A percentile compares a stretch with the other conserved stretches of the same genome.
These are phyloP conservation scores for Neopestalotiopsis rosae DNA, from an alignment of 2,329 filamentous ascomycete species.

Conservation along the genomic window DNA sequence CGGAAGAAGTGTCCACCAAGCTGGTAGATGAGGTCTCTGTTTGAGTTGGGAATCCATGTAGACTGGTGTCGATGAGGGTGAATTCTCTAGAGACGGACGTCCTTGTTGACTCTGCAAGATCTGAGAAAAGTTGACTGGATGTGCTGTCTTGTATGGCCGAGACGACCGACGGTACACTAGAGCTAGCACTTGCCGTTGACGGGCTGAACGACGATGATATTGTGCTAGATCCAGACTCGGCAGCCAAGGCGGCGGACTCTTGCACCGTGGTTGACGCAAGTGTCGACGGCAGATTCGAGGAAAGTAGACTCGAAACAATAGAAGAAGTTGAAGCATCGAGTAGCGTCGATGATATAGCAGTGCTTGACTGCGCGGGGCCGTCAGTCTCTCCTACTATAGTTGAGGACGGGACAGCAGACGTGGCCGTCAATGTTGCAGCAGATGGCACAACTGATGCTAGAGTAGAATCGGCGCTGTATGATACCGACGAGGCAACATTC, in stretches of 20 bases:
- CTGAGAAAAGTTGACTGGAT: background rate
- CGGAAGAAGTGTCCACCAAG: background rate
- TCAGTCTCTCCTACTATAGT: constrained; percentile 14
- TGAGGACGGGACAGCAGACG: constrained; percentile 16
- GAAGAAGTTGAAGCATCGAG: background rate
- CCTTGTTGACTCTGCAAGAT: background rate
- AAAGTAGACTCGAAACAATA: background rate
- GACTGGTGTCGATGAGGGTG: constrained; percentile 19
- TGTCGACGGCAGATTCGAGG: background rate
- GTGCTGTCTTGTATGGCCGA: constrained; percentile 3
- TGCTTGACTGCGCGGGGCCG: background rate
- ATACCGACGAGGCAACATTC: constrained; percentile 21
- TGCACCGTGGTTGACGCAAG: background rate
- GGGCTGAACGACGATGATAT: background rate
- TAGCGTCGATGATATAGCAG: background rate
- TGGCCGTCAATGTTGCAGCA: constrained; percentile 8
- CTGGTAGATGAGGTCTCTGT: background rate
- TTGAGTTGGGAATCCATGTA: background rate
- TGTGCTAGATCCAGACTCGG: background rate
- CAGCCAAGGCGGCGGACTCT: background rate
- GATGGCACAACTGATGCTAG: constrained; percentile 13
- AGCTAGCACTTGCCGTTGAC: background rate
- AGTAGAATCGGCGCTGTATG: constrained; percentile 26
- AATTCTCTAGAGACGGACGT: constrained; percentile 18
- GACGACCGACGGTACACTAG: background rate